These are phyloP conservation scores for Eimeria praecox DNA, from an alignment of 169 alveolate species.

Conservation along the genomic window DNA sequence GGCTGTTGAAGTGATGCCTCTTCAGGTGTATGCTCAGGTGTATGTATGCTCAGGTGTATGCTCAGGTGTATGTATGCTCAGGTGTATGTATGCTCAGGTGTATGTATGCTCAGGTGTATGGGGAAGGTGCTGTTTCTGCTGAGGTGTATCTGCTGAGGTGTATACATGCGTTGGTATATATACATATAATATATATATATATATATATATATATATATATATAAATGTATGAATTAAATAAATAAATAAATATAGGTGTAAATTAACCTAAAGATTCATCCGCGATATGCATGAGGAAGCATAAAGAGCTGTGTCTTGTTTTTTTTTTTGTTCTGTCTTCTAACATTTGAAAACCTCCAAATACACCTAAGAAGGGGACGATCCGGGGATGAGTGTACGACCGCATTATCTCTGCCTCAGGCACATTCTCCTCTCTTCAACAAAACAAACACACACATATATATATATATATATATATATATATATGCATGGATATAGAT, in stretches of 20 bases:
- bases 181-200: background rate
- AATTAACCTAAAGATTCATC: constrained; percentile 57
- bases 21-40: too few species aligned
- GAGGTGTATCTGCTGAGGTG: background rate
- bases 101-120: too few species aligned
- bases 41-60: too few species aligned
- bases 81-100: too few species aligned
- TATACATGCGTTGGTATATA: too few species aligned
- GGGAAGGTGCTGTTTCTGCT: too few species aligned
- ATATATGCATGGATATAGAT: too few species aligned
- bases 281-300: constrained; percentile 76
- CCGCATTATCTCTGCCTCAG: constrained; percentile 79
- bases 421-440: constrained; percentile 65
- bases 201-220: background rate
- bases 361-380: constrained; percentile 66
- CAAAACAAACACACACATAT: background rate
- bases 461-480: background rate
- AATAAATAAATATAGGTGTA: too few species aligned
- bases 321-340: constrained; percentile 62
- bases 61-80: too few species aligned
- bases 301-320: constrained; percentile 4
- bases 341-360: constrained; percentile 69
- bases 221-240: too few species aligned
- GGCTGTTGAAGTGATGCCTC: too few species aligned
- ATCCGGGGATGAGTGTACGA: constrained; percentile 71